Conservation (phyloP, 495 filamentous ascomycete genomes). For the Penicillium pancosmium region DNA sequence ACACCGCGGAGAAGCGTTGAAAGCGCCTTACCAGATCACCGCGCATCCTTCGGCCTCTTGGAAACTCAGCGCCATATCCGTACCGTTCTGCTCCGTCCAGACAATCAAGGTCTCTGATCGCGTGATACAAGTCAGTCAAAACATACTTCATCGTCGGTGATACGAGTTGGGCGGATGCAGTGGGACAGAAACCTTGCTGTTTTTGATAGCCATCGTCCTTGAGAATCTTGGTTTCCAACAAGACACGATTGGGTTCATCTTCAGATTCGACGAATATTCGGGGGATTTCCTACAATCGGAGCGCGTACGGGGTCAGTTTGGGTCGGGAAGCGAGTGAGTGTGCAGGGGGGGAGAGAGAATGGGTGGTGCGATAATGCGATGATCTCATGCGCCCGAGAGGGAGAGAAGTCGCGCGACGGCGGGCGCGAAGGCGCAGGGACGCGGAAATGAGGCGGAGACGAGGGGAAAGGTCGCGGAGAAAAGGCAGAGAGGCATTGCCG, state of each 20-base stretch:
- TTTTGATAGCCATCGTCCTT: conserved; percentile 98
- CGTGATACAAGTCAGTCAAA: conserved; percentile 31
- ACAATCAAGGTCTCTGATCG: conserved; percentile 89
- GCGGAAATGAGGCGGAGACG: background rate
- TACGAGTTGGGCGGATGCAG: conserved; percentile 13
- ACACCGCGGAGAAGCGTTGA: background rate
- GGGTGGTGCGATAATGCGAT: conserved; percentile 7
- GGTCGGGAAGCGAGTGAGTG: conserved; percentile 6
- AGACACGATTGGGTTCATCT: conserved; percentile 78
- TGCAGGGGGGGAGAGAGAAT: conserved; percentile 1
- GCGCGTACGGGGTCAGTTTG: conserved; percentile 1
- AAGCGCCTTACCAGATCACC: conserved; percentile 74
- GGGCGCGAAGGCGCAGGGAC: background rate
- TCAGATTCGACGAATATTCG: conserved; percentile 92
- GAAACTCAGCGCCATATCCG: conserved; percentile 98
- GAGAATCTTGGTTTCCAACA: conserved; percentile 84
- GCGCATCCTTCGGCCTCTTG: conserved; percentile 96
- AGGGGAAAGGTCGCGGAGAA: background rate
- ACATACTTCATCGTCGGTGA: conserved; percentile 10
- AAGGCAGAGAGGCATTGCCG: conserved; percentile 7
- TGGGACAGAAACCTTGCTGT: conserved; percentile 76
- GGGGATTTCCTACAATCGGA: conserved; percentile 66
- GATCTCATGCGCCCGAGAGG: conserved; percentile 5
- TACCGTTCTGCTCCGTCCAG: conserved; percentile 86
- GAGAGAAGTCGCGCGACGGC: background rate